A percentile compares a stretch with the other conserved stretches of the same genome.
These are phyloP conservation scores for Lipomyces chichibuensis DNA, from an alignment of 805 yeast species.

Conservation along the genomic window DNA sequence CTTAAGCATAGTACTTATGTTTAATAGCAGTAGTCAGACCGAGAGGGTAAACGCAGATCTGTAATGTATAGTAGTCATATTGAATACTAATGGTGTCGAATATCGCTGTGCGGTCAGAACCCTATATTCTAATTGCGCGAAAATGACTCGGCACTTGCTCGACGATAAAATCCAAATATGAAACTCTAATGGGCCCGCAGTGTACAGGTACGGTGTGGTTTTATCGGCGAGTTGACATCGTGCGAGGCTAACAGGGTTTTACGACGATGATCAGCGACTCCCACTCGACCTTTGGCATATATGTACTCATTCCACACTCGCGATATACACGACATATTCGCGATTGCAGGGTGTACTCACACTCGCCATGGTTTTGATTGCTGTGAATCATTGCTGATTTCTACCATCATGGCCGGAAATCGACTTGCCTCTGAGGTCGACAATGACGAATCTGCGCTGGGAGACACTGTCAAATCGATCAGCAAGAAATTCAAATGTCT, in stretches of 20 bases:
- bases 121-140: no score
- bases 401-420: background rate
- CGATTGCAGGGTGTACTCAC: background rate
- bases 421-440: background rate
- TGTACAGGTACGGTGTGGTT: no score
- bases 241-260: background rate
- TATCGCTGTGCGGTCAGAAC: no score
- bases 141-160: no score
- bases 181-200: no score
- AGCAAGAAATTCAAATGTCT: slow-evolving; percentile 36
- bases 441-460: background rate
- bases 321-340: background rate
- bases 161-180: no score
- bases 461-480: background rate
- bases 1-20: no score
- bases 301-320: background rate
- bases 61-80: no score
- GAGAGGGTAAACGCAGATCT: no score
- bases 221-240: background rate
- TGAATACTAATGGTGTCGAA: no score
- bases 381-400: background rate
- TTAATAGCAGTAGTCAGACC: no score
- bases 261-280: background rate
- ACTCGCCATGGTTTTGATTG: background rate
- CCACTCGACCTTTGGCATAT: no score